Evolutionary conservation across 768 basidiomycete species (phyloP).

Genomic region (Suillus bovinus): DNA sequence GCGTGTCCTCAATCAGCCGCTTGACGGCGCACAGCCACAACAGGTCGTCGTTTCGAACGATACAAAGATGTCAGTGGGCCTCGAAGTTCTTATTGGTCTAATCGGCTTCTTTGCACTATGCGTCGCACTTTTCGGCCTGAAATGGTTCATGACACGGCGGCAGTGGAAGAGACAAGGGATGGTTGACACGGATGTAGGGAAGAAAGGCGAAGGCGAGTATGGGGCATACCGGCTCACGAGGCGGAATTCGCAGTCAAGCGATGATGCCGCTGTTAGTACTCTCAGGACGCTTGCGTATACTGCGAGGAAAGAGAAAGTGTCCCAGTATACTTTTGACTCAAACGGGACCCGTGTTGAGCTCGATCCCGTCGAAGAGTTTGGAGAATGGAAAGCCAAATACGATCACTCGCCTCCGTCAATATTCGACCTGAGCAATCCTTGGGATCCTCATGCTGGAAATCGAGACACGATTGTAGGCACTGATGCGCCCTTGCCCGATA

Average conservation of each 20-base stretch:
- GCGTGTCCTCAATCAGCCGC: conserved; percentile 62
- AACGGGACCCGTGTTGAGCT: conserved; percentile 26
- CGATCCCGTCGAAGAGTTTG: conserved; percentile 15
- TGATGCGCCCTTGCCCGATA: conserved; percentile 18
- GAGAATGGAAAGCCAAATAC: conserved; percentile 11
- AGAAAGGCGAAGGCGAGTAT: conserved; percentile 15
- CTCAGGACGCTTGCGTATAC: conserved; percentile 41
- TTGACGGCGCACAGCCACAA: conserved; percentile 30
- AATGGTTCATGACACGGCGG: conserved; percentile 51
- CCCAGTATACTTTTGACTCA: conserved; percentile 36
- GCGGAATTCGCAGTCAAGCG: conserved; percentile 25
- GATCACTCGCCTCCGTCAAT: background rate
- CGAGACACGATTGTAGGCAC: conserved; percentile 33
- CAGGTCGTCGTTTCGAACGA: conserved; percentile 11
- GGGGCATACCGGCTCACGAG: conserved; percentile 38
- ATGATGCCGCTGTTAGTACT: conserved; percentile 39
- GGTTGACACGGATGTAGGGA: conserved; percentile 16
- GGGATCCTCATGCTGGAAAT: conserved; percentile 26
- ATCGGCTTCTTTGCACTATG: conserved; percentile 59
- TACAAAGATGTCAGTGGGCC: conserved; percentile 53
- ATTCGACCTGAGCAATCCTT: conserved; percentile 20
- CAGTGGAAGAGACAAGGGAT: conserved; percentile 27
- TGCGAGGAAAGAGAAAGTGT: conserved; percentile 34
- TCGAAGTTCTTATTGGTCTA: conserved; percentile 63
- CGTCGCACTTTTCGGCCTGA: conserved; percentile 49